Base-by-base conservation (phyloP, 1,139 yeast genomes). In the Meyerozyma athensensis region DNA sequence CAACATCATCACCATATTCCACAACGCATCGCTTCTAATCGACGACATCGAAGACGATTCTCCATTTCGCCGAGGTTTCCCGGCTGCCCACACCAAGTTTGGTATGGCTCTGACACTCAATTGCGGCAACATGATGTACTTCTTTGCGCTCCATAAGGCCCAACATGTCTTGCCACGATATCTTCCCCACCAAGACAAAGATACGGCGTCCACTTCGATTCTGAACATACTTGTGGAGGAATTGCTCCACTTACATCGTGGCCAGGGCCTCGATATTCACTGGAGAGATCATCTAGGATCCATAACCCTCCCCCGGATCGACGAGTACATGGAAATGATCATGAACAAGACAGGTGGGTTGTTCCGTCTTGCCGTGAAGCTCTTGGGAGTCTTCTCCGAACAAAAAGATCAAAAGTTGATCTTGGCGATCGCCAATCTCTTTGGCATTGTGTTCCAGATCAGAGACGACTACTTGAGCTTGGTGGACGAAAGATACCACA, bases 31-130 rank as follows among this genome's bases (percentile, higher is more conserved):
- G 7, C 57, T 84, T 4, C 43, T 48, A 7, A 77, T 89, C 21
- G 97, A 89, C 56, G 97, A 89, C 53, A 85, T 89, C 21, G 97
- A 89, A 53, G 97, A 89, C 55, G 68, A 63, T 34, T 83, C 95
- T 1, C 63, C 60, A 21, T 63, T 76, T 34, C 68, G 97, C 44
- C 62, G 97, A 23, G 96, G 96, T 0, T 59, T 65, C 17, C 85
- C 87, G 1, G 79, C 87, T 3, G 87, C 96, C 0, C 96, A 89
- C 57, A 61, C 75, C 34, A 69, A 81, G 33, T 89, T 64, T 56
- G 97, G 97, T 0, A 58, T 72, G 0, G 89, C 96, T 0, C 76
- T 78, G 50, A 85, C 96, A 4, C 77, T 90, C 43, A 90, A 89
- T 55, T 74, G 90, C 40, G 86, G 94, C 2, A 86, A 85, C 56